Evolutionary conservation across 2,329 filamentous ascomycete species (phyloP), one percentile per base, ranked within the genome.

Genomic region (Cercospora sp.): DNA sequence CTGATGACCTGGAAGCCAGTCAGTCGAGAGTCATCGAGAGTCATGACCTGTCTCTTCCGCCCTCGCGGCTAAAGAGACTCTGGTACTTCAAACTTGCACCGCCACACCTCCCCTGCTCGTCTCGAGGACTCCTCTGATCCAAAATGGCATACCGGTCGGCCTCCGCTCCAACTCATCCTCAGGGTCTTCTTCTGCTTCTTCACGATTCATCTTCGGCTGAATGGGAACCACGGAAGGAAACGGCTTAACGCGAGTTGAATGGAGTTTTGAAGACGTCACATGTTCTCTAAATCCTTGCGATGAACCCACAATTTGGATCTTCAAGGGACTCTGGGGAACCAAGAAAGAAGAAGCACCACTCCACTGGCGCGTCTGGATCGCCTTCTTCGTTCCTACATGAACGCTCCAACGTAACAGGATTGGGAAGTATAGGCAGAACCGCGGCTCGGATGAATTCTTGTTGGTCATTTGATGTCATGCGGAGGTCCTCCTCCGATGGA

Each of bases 61-160:
- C 9, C 21, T 51, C 45, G 45, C 45, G 45, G 18, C 45, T 51
- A 24, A 51, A 43, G 37, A 43, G 37, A 43, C 34, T 40, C 34
- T 40, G 34, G 13, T 43, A 43, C 37, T 16, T 40, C 37, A 8
- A 3, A 16, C 16, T 9, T 58, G 53, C 53, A 58, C 53, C 53
- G 53, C 53, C 53, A 58, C 53, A 58, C 12, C 24, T 58, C 45
- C 16, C 26, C 53, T 28, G 16, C 53, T 32, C 53, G 53, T 58
- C 53, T 58, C 53, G 53, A 58, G 53, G 53, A 5, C 53, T 8
- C 8, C 16, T 57, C 26, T 57, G 24, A 6, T 58, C 28, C 6
- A 58, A 58, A 58, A 21, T 34, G 53, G 53, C n/a, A 58, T 10
- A n/a, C 53, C 53, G 53, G 53, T 58, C 53, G 53, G 53, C 53